Percentiles rank a stretch among this genome's conserved stretches.
Conservation (phyloP, 768 basidiomycete genomes). For the Mycena vulgaris region DNA sequence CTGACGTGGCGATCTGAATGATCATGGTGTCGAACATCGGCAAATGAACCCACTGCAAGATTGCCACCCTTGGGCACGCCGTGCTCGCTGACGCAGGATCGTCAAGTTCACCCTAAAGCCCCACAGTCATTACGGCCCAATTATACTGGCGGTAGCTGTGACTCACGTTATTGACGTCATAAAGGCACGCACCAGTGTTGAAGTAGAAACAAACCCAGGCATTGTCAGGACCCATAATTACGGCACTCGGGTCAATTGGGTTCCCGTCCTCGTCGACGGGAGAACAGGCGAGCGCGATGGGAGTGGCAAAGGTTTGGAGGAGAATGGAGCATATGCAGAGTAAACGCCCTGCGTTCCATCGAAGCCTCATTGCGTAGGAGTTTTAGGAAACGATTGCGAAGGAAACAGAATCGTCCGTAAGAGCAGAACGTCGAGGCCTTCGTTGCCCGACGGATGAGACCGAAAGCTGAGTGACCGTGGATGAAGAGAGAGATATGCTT, state of each 20-base stretch:
- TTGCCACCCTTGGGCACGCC: not conserved
- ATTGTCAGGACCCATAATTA: not conserved
- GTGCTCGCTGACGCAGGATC: not conserved
- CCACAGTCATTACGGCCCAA: not conserved
- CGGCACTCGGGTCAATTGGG: not conserved
- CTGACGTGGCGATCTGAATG: not conserved
- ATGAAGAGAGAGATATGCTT: too few relatives aligned
- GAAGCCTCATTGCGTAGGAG: not conserved
- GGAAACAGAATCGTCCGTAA: too few relatives aligned
- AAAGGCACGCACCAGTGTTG: not conserved
- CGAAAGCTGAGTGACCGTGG: too few relatives aligned
- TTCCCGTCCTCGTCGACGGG: not conserved
- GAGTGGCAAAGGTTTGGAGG: not conserved
- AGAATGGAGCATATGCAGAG: not conserved
- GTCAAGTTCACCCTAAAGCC: not conserved
- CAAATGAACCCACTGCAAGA: not conserved
- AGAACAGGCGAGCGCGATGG: not conserved
- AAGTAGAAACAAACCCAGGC: not conserved
- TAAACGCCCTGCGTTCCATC: not conserved
- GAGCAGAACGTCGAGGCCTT: too few relatives aligned
- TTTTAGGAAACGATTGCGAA: too few relatives aligned
- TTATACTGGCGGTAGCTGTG: not conserved
- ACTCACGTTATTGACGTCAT: not conserved
- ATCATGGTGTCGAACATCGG: not conserved
- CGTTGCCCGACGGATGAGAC: too few relatives aligned